Evolutionary conservation across 177 flowering plant genomes (phyloP).

Genomic region (Telopea speciosissima): DNA sequence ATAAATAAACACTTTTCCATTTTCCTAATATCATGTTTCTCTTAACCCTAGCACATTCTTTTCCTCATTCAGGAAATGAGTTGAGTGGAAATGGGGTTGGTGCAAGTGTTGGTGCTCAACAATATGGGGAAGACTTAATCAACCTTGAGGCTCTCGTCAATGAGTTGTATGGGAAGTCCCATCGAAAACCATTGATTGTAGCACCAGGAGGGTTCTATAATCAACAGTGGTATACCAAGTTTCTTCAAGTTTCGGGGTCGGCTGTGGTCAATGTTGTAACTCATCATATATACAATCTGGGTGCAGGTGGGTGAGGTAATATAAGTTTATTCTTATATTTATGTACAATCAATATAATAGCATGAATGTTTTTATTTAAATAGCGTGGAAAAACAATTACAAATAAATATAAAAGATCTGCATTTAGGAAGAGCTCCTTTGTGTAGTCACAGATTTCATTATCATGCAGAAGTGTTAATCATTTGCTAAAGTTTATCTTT

Average conservation of each 20-base stretch:
- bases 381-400: not conserved
- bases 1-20: not conserved
- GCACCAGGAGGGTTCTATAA: slow-evolving; percentile 97
- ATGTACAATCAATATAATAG: not conserved
- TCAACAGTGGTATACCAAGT: slow-evolving; percentile 51
- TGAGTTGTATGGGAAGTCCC: slow-evolving; percentile 42
- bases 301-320: slow-evolving; percentile 37
- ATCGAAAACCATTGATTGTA: slow-evolving; percentile 47
- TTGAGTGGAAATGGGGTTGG: slow-evolving; percentile 82
- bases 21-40: not conserved
- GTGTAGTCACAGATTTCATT: not conserved
- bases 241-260: slow-evolving; percentile 76
- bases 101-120: slow-evolving; percentile 64
- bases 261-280: slow-evolving; percentile 47
- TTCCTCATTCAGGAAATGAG: slow-evolving; percentile 62
- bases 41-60: slow-evolving; percentile 5
- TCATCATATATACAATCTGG: slow-evolving; percentile 91
- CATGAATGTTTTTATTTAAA: not conserved
- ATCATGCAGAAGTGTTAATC: too few relatives aligned
- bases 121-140: slow-evolving; percentile 72
- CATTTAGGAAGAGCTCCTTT: not conserved
- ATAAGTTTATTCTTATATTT: not conserved
- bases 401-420: not conserved
- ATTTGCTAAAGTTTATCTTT: too few relatives aligned
- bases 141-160: slow-evolving; percentile 46